Percentiles rank a stretch among this genome's conserved stretches.
Conservation (phyloP, 257 asterid species). For the Nicotiana tomentosiformis region DNA sequence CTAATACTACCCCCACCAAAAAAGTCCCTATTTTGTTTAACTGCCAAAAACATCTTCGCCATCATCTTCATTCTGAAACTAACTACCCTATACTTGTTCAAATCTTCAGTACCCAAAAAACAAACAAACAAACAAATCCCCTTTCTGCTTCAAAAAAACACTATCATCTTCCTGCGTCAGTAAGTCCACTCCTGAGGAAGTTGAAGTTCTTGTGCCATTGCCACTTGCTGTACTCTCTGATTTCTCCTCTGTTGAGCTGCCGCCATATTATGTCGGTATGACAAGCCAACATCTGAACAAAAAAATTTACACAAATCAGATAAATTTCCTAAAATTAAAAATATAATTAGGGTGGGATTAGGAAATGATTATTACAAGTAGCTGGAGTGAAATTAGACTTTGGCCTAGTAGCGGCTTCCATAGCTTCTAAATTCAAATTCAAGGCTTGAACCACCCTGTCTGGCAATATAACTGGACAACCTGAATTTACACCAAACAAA, state of each 20-base stretch:
- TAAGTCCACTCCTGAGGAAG: conserved; percentile 93
- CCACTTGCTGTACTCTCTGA: conserved; percentile 10
- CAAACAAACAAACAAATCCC: background rate
- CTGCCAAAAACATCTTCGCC: background rate
- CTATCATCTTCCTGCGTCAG: conserved; percentile 4
- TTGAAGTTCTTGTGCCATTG: conserved; percentile 36
- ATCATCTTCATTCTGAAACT: background rate
- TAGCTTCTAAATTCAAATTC: conserved; percentile 44
- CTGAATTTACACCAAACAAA: conserved; percentile 23
- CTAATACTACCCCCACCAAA: conserved; percentile 1
- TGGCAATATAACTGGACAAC: conserved; percentile 53
- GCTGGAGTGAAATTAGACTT: conserved; percentile 17
- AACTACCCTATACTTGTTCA: background rate
- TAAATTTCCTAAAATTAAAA: too few species aligned
- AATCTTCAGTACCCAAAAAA: background rate
- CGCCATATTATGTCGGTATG: conserved; percentile 9
- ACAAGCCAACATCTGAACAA: background rate
- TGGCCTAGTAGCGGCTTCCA: conserved; percentile 10
- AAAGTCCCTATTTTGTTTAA: conserved; percentile 3
- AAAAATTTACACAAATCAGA: background rate
- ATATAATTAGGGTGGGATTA: too few species aligned
- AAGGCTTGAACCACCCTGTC: conserved; percentile 65
- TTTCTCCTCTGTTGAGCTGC: conserved; percentile 27
- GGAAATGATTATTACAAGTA: background rate
- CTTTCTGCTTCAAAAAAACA: background rate